These are phyloP conservation scores for Starmerella powellii DNA, from an alignment of 805 yeast genomes.

Conservation along the genomic window DNA sequence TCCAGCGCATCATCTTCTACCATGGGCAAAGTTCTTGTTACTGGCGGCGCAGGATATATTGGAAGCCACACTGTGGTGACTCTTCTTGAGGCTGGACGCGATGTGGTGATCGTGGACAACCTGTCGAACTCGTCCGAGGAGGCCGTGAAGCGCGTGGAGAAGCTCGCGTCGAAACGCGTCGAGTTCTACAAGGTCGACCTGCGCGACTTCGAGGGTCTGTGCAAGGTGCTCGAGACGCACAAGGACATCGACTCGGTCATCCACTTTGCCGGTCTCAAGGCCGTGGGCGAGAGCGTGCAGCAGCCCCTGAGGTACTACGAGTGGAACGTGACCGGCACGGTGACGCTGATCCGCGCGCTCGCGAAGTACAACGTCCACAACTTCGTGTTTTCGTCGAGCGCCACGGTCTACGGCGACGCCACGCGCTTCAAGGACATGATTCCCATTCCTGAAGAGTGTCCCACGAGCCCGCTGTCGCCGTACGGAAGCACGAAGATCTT, in stretches of 20 bases:
- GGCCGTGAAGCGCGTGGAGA: slow-evolving; percentile 51
- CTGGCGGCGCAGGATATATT: slow-evolving; percentile 82
- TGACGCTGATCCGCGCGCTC: slow-evolving; percentile 46
- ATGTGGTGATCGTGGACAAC: slow-evolving; percentile 65
- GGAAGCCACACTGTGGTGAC: slow-evolving; percentile 69
- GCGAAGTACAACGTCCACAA: slow-evolving; percentile 35
- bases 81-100: slow-evolving; percentile 46
- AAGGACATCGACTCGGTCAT: slow-evolving; percentile 45
- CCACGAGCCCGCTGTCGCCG: slow-evolving; percentile 63
- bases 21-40: slow-evolving; percentile 45
- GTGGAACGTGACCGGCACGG: slow-evolving; percentile 55
- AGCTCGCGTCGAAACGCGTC: slow-evolving; percentile 36
- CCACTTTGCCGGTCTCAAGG: slow-evolving; percentile 75
- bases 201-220: slow-evolving; percentile 39
- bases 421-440: slow-evolving; percentile 58
- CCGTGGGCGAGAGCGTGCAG: slow-evolving; percentile 65
- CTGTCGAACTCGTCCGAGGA: slow-evolving; percentile 54
- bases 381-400: slow-evolving; percentile 65
- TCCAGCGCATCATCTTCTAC: too few species aligned
- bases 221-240: slow-evolving; percentile 38
- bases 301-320: slow-evolving; percentile 58
- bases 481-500: slow-evolving; percentile 62
- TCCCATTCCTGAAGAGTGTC: slow-evolving; percentile 70
- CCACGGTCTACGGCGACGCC: slow-evolving; percentile 77
- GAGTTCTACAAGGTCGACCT: slow-evolving; percentile 51